Evolutionary conservation across 345 rosid genomes (phyloP).

Genomic region (Hevea brasiliensis): DNA sequence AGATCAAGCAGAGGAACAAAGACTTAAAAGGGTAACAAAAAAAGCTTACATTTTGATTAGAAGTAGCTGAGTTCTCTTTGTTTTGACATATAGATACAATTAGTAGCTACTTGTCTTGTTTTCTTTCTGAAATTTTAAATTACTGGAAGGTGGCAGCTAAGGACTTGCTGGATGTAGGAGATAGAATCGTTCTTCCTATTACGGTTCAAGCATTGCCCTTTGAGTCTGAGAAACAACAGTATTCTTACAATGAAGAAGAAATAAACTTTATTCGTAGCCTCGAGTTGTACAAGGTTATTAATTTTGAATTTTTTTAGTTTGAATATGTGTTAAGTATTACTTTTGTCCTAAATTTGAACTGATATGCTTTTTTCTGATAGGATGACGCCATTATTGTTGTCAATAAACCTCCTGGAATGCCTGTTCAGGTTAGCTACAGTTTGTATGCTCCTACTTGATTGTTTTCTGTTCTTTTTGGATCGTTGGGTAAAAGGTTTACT

Average conservation of each 20-base stretch:
- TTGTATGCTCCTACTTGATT: background rate
- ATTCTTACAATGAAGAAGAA: conserved; percentile 56
- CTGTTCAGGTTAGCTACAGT: conserved; percentile 68
- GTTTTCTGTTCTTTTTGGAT: background rate
- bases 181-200: conserved; percentile 70
- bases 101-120: background rate
- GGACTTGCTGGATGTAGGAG: conserved; percentile 70
- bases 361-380: conserved; percentile 40
- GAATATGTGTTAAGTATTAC: background rate
- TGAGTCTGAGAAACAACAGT: conserved; percentile 42
- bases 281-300: conserved; percentile 73
- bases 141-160: conserved; percentile 71
- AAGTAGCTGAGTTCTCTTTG: background rate
- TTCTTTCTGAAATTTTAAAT: conserved; percentile 32
- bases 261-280: conserved; percentile 57
- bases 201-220: conserved; percentile 42
- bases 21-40: conserved; percentile 59
- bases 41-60: conserved; percentile 8
- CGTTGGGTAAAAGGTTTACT: too few relatives aligned
- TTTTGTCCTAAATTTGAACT: conserved; percentile 8
- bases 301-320: conserved; percentile 11
- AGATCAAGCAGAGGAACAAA: conserved; percentile 36
- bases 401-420: conserved; percentile 90
- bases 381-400: conserved; percentile 73
- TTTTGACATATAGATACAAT: background rate